Percentiles rank a stretch among this genome's conserved stretches.
Conservation (phyloP, 106 monocot species). For the Gastrodia elata region DNA sequence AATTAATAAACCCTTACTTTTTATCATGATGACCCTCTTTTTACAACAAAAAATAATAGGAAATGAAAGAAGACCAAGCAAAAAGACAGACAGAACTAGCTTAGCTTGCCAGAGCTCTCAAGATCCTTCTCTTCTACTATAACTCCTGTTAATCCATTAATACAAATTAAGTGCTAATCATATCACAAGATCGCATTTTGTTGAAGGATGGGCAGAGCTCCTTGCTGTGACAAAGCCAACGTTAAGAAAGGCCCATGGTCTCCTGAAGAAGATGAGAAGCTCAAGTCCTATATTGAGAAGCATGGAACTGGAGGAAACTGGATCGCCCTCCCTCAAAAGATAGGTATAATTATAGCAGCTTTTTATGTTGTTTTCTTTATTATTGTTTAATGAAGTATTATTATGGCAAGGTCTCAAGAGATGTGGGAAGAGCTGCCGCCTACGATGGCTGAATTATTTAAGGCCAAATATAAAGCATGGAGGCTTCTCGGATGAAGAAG, state of each 20-base stretch:
- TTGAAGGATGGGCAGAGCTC: conserved; percentile 31
- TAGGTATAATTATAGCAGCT: conserved; percentile 22
- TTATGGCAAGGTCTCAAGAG: conserved; percentile 58
- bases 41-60: background rate
- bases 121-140: too few species aligned
- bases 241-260: conserved; percentile 93
- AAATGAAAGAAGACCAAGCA: background rate
- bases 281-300: conserved; percentile 79
- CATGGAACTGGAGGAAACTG: conserved; percentile 80
- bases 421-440: conserved; percentile 95
- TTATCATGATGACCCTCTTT: conserved; percentile 2
- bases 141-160: too few species aligned
- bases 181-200: too few species aligned
- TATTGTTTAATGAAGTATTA: background rate
- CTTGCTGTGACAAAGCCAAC: conserved; percentile 86
- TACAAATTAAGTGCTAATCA: too few species aligned
- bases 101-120: too few species aligned
- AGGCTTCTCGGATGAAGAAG: conserved; percentile 88
- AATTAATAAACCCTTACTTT: background rate
- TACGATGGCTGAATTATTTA: conserved; percentile 94
- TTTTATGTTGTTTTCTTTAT: background rate
- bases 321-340: conserved; percentile 86
- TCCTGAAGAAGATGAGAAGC: conserved; percentile 71
- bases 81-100: background rate
- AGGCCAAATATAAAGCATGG: conserved; percentile 90